Base-by-base conservation (phyloP, 164 flowering plant genomes). In the Berberis vulgaris region DNA sequence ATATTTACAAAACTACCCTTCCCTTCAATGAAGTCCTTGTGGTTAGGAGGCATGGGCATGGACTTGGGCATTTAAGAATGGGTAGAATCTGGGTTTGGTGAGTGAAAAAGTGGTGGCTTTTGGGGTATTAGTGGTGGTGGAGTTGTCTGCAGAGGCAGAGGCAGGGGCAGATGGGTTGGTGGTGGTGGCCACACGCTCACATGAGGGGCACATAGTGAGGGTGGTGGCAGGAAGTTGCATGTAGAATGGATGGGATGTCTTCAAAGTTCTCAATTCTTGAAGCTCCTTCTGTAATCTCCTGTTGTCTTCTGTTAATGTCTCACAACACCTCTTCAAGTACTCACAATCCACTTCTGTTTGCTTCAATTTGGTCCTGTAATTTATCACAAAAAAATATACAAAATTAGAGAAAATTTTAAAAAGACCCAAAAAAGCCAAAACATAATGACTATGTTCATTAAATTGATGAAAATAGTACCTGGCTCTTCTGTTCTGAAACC, bases 281-380 rank as follows among this genome's bases (percentile, higher is more conserved):
- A 88, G 74, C 72, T 91, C 96, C 67, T 88, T 91, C 42, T 88
- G 94, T 41, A 91, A 71, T 71, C 94, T 83, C 66, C 90, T 76
- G 69, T 91, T 91, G 76, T 91, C 96, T 71, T 87, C 96, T 26
- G 94, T 91, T 66, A 91, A 71, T 57, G 88, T 83, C 69, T 88
- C 97, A 52, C 94, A 91, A 65, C 96, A 85, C 58, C 91, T 70
- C 79, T 86, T 91, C 67, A 91, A 74, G 63, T 91, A 87, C 79
- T 91, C 97, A 66, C 96, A 91, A 73, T 91, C 96, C n/a, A 91
- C 94, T 74, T 91, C 97, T 46, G 96, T 91, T 71, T 91, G 97
- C 90, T 88, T 91, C 85, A 91, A 49, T 71, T 91, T 91, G 45
- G 96, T 91, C 75, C 97, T 90, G 79, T 39, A 45, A 53, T 47